Conservation (phyloP, 2,329 filamentous ascomycete species). For the Aspergillus pseudotamarii region DNA sequence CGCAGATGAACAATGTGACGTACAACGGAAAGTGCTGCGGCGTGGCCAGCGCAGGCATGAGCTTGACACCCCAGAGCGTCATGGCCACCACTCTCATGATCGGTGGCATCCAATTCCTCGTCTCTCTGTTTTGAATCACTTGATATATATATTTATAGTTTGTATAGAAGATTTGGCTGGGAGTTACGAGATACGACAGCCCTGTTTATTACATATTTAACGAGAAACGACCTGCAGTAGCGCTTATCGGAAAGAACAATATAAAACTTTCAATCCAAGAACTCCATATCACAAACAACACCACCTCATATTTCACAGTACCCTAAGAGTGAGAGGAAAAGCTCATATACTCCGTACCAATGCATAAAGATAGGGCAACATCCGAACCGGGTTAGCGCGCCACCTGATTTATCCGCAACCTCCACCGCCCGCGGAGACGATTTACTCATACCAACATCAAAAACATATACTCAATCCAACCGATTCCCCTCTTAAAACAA, state of each 20-base stretch:
- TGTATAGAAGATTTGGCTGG: conserved; percentile 2
- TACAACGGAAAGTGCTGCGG: conserved; percentile 56
- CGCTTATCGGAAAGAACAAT: background rate
- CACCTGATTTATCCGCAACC: conserved; percentile 4
- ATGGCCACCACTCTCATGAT: conserved; percentile 26
- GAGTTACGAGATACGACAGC: background rate
- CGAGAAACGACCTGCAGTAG: conserved; percentile 1
- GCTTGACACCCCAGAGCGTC: conserved; percentile 21
- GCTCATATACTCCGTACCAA: too few relatives aligned
- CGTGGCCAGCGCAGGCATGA: conserved; percentile 28
- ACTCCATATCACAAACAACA: background rate
- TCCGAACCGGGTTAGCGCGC: conserved; percentile 9
- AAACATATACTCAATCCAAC: background rate
- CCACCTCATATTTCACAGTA: too few relatives aligned
- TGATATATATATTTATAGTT: conserved; percentile 15
- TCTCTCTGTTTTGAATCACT: conserved; percentile 26
- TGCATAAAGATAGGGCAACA: background rate
- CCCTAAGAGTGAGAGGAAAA: too few relatives aligned
- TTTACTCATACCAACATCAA: background rate
- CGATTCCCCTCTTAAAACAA: background rate
- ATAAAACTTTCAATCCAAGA: background rate
- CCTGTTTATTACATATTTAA: conserved; percentile 2
- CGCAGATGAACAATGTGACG: conserved; percentile 70
- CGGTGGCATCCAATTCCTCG: conserved; percentile 27
- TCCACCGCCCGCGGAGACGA: background rate